Percentiles rank a stretch among this genome's conserved stretches.
Conservation (phyloP, 768 basidiomycete genomes). For the Boletales sp. region DNA sequence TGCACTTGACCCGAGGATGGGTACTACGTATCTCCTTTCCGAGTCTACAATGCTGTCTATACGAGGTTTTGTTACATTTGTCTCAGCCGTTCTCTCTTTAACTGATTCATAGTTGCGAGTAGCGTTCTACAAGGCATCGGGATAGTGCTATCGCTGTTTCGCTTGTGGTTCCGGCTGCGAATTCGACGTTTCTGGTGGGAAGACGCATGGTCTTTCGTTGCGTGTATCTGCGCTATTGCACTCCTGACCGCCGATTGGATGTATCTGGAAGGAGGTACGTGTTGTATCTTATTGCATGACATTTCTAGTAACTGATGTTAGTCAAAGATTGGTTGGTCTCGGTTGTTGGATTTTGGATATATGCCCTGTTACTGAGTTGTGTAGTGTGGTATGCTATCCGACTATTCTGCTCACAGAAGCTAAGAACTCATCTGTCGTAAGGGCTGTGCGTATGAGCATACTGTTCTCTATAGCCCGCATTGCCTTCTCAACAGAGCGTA, state of each 20-base stretch:
- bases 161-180: slow-evolving; percentile 14
- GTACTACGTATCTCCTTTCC: slow-evolving; percentile 8
- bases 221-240: slow-evolving; percentile 1
- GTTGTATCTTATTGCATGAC: not conserved
- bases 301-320: not conserved
- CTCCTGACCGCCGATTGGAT: slow-evolving; percentile 11
- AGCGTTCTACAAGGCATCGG: slow-evolving; percentile 11
- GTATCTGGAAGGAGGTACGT: slow-evolving; percentile 16
- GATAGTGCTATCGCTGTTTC: slow-evolving; percentile 14
- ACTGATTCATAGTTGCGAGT: slow-evolving; percentile 1
- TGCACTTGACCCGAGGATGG: slow-evolving; percentile 1
- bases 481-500: slow-evolving; percentile 6
- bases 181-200: slow-evolving; percentile 22
- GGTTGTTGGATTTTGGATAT: slow-evolving; percentile 14
- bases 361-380: not conserved
- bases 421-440: slow-evolving; percentile 3
- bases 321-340: slow-evolving; percentile 5
- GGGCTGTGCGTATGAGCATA: slow-evolving; percentile 22
- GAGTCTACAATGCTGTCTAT: slow-evolving; percentile 5
- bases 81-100: not conserved
- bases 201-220: slow-evolving; percentile 16
- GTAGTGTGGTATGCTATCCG: slow-evolving; percentile 15
- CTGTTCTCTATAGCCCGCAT: slow-evolving; percentile 20
- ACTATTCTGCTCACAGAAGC: not conserved
- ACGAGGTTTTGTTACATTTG: slow-evolving; percentile 5